phyloP scores from a whole-genome alignment of 106 monocot species.

The Triglochin maritima region DNA sequence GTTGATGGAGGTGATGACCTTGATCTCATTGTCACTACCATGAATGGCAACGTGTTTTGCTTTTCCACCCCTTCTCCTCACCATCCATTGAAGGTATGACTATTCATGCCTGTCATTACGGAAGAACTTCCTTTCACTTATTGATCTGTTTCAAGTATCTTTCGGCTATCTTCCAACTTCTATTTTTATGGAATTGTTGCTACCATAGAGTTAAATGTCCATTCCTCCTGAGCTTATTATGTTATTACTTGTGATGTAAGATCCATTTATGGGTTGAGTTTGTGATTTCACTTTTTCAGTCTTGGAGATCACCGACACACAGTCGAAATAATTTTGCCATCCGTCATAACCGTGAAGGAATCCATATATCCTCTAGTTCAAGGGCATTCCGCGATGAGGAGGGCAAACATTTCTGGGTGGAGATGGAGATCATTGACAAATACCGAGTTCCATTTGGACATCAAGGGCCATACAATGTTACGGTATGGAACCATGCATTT shows the following conservation, averaged over 20 bases:
- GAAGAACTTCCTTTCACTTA: background rate
- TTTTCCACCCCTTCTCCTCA: constrained; percentile 83
- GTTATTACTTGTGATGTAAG: background rate
- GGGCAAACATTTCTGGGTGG: constrained; percentile 97
- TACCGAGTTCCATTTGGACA: constrained; percentile 70
- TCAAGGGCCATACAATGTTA: constrained; percentile 98
- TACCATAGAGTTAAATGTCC: too few species aligned
- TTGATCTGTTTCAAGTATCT: too few species aligned
- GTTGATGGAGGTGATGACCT: constrained; percentile 99
- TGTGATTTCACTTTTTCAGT: constrained; percentile 27
- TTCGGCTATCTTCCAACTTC: too few species aligned
- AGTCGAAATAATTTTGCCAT: constrained; percentile 81
- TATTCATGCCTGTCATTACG: background rate
- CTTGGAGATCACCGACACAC: constrained; percentile 79
- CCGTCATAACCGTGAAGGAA: constrained; percentile 77
- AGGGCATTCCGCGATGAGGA: constrained; percentile 88
- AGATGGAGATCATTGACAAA: constrained; percentile 81
- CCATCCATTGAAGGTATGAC: constrained; percentile 77
- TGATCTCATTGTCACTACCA: constrained; percentile 93
- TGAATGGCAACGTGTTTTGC: constrained; percentile 99
- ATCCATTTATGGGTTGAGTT: too few species aligned
- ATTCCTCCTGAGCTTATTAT: too few species aligned
- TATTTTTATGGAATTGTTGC: too few species aligned
- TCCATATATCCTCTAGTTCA: constrained; percentile 57
- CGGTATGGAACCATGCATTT: constrained; percentile 31